Base-by-base conservation (phyloP, 2,329 filamentous ascomycete genomes). In the Ceratocystiopsis sp. region DNA sequence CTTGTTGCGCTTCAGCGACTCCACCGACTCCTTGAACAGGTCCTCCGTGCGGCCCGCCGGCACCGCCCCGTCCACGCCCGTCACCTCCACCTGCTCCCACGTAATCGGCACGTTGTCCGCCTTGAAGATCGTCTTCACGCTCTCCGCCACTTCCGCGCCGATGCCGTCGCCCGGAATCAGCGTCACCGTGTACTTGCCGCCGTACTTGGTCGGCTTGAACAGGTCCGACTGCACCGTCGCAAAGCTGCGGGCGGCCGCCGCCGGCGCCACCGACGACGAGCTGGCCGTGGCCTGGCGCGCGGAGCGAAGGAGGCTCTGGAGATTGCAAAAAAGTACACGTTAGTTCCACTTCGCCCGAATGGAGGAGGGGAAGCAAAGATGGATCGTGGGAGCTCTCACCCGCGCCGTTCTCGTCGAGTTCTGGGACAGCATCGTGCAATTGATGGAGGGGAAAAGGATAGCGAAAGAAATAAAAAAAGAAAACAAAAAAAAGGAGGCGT, bases 111-210 rank as follows among this genome's bases (percentile, higher is more conserved):
- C 89, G 61, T 94, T 96, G 72, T 96, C 89, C 62, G 89, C 87
- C 78, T 95, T 96, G 80, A 96, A 96, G 65, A 98, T 82, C 54
- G 89, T 93, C 80, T 95, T 94, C 64, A 98, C 89, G 50, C 85
- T 91, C 69, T 96, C 87, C 57, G 89, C 86, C 49, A 96, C 87
- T 69, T 98, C 91, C 64, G 85, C 84, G 64, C 91, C 91, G 62
- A 98, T 94, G 71, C 91, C 91, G 59, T 98, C 91, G 76, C 89
- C 91, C 64, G 91, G 91, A 62, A 98, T 96, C 59, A 98, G 74
- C 51, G 89, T 95, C 56, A 95, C 89, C 35, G 91, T 98, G 75
- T 96, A 98, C 72, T 96, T 98, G 69, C 89, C 85, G 63, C 91
- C 91, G 65, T 87, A 96, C 75, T 96, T 91, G 69, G 89, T 86